These are phyloP conservation scores for Cupressus sempervirens DNA, from an alignment of 75 land plant genomes.

Conservation along the genomic window DNA sequence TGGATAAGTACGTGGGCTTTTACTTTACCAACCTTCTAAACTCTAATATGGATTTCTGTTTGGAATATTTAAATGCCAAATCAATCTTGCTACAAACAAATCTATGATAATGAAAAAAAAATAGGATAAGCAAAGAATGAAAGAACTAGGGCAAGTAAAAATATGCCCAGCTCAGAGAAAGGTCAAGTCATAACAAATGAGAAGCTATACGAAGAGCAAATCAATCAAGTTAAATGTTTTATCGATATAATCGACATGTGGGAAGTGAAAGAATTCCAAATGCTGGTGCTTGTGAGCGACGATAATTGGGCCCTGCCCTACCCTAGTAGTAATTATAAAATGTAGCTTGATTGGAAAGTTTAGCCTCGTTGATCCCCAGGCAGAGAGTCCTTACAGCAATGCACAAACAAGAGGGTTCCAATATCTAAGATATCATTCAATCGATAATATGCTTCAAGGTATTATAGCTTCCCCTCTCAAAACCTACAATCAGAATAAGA, in stretches of 20 bases:
- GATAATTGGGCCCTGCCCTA: background rate
- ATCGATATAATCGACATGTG: background rate
- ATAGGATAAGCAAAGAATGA: too few relatives aligned
- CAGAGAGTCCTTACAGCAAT: background rate
- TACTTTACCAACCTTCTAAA: too few relatives aligned
- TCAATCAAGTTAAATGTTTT: background rate
- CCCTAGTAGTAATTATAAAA: background rate
- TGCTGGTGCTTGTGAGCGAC: too few relatives aligned
- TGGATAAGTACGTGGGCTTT: too few relatives aligned
- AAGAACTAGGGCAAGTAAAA: too few relatives aligned
- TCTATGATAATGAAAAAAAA: background rate
- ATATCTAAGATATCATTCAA: too few relatives aligned
- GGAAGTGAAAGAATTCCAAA: too few relatives aligned
- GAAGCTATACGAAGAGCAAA: background rate
- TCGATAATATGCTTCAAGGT: background rate
- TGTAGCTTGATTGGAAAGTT: background rate
- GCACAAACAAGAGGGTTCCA: too few relatives aligned
- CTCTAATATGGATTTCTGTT: too few relatives aligned
- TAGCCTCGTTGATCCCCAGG: background rate
- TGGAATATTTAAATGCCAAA: too few relatives aligned
- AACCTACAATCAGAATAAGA: background rate
- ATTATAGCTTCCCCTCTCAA: background rate
- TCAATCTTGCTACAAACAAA: too few relatives aligned
- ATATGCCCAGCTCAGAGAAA: background rate
- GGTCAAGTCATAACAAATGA: too few relatives aligned